Conservation (phyloP, 257 asterid genomes). For the Nicotiana sylvestris region DNA sequence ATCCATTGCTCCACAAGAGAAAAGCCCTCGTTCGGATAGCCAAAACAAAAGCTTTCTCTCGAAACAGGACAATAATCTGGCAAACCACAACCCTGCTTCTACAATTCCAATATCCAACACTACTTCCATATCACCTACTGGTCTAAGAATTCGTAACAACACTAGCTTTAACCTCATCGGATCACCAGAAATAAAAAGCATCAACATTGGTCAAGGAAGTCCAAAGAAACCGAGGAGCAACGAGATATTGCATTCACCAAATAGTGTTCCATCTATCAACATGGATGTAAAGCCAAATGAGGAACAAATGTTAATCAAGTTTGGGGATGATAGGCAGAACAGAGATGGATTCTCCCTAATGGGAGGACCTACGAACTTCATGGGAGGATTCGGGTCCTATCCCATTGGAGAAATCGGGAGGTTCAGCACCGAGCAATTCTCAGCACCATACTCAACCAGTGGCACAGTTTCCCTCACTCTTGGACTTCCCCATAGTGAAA, state of each 20-base stretch:
- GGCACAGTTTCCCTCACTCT: constrained; percentile 75
- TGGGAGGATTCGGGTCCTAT: constrained; percentile 80
- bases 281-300: constrained; percentile 42
- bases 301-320: constrained; percentile 45
- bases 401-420: constrained; percentile 71
- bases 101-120: constrained; percentile 31
- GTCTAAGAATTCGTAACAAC: constrained; percentile 32
- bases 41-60: constrained; percentile 31
- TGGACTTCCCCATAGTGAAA: constrained; percentile 87
- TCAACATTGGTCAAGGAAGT: constrained; percentile 42
- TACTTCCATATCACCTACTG: constrained; percentile 36
- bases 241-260: constrained; percentile 41
- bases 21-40: constrained; percentile 33
- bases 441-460: constrained; percentile 58
- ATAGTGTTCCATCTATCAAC: constrained; percentile 35
- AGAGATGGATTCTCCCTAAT: constrained; percentile 60
- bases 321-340: constrained; percentile 48
- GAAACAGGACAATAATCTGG: constrained; percentile 25
- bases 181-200: constrained; percentile 51
- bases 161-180: constrained; percentile 59
- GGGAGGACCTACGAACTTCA: constrained; percentile 84
- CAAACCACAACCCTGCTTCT: constrained; percentile 20
- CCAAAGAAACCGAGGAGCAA: constrained; percentile 65
- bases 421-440: constrained; percentile 63
- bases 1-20: constrained; percentile 36